Evolutionary conservation across 805 yeast genomes (phyloP).

Genomic region (Monosporozyma servazzii): DNA sequence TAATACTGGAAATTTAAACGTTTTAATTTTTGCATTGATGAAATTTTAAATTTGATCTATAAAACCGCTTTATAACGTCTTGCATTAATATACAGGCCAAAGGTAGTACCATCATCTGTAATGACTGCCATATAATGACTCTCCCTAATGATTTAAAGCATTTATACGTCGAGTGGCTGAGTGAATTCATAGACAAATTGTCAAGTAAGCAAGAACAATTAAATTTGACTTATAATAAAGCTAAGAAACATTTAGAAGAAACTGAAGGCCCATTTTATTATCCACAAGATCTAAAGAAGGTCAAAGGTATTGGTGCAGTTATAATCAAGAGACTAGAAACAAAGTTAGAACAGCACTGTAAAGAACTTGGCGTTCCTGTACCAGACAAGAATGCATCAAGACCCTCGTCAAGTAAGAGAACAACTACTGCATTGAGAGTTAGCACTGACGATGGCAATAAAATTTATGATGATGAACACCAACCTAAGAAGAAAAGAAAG

Average conservation of each 20-base stretch:
- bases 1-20: not conserved
- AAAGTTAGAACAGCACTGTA: constrained; percentile 46
- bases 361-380: constrained; percentile 36
- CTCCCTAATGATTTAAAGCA: constrained; percentile 41
- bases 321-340: constrained; percentile 44
- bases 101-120: no score
- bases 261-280: constrained; percentile 39
- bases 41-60: no score
- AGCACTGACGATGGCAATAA: constrained; percentile 8
- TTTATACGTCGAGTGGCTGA: constrained; percentile 50
- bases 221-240: constrained; percentile 45
- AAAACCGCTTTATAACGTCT: no score
- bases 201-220: constrained; percentile 42
- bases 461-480: constrained; percentile 3
- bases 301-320: constrained; percentile 67
- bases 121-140: constrained; percentile 25
- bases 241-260: constrained; percentile 42
- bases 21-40: not conserved
- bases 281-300: constrained; percentile 48
- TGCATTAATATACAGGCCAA: no score
- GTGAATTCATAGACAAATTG: constrained; percentile 41
- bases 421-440: constrained; percentile 12
- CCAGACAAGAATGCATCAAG: constrained; percentile 10
- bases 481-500: constrained; percentile 17
- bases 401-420: constrained; percentile 9